Base-by-base conservation (phyloP, 805 yeast genomes). In the Candida parachauliodes region DNA sequence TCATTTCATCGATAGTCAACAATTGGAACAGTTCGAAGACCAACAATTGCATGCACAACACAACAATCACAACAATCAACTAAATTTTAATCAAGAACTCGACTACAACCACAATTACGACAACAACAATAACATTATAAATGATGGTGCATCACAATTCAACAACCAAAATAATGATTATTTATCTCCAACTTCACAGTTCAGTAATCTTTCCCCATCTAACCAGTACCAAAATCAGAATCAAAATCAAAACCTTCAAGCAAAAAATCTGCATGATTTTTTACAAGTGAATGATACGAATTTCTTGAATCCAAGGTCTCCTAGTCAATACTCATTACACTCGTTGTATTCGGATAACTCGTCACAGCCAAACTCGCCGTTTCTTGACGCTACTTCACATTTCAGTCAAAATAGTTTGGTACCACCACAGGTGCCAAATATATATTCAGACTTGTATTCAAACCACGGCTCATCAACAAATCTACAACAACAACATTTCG, bases 341-440 rank as follows among this genome's bases (percentile, higher is more conserved):
- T 59, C 68, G 8, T 32, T 56, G 9, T 60, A 61, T 43, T 60
- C 69, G 5, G 73, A 66, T 7, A 56, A 51, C 19, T 57, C 65
- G 2, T 61, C 65, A 45, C 57, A 57, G 33, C 67, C 69, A 3
- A 59, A 56, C 15, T 54, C 63, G 19, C 69, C 70, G 4, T 67
- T 49, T 41, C 52, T 55, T 18, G 70, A 64, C 36, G 69, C 68
- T 0, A 46, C 52, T 14, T 59, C 67, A 19, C 65, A 63, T 21
- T 51, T 57, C 30, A 51, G 59, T 28, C 34, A 39, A 9, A 21
- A 28, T 26, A 19, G 26, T 19, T 20, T 32, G 2, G 36, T 34
- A 12, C 25, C 22, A 19, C 43, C 43, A 7, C 31, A 17, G 8
- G 15, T 16, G 9, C 8, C 11, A 2, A 40, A 43, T n/a, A n/a